Percentiles rank a stretch among this genome's conserved stretches.
These are phyloP conservation scores for Debaryomyces hansenii DNA, from an alignment of 805 yeast species.

Conservation along the genomic window DNA sequence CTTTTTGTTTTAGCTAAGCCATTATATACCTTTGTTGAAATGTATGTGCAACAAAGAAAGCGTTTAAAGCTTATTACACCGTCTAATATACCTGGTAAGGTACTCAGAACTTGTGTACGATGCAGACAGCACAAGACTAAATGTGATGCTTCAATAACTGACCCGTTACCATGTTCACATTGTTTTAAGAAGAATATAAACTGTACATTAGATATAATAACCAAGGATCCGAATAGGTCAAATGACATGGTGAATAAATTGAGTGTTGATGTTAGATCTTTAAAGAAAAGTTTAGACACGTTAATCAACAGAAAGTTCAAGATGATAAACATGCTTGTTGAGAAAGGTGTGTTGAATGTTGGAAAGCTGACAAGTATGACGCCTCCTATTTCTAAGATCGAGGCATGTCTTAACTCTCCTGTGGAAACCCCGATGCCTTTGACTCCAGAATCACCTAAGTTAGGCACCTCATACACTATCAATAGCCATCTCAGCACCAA, in stretches of 20 bases:
- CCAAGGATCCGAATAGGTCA: slow-evolving; percentile 48
- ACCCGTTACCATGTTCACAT: slow-evolving; percentile 57
- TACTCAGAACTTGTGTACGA: slow-evolving; percentile 57
- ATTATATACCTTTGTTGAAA: slow-evolving; percentile 1
- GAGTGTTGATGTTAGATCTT: slow-evolving; percentile 22
- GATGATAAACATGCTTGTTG: slow-evolving; percentile 10
- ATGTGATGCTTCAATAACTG: slow-evolving; percentile 55
- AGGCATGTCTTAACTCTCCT: slow-evolving; percentile 20
- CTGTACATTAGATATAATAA: slow-evolving; percentile 56
- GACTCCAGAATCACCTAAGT: slow-evolving; percentile 2
- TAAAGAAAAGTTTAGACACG: slow-evolving; percentile 22
- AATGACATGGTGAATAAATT: slow-evolving; percentile 26
- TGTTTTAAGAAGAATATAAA: slow-evolving; percentile 51
- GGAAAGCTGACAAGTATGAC: not conserved
- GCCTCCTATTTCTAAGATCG: slow-evolving; percentile 23
- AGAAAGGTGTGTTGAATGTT: not conserved
- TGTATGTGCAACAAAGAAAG: slow-evolving; percentile 15
- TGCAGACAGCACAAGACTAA: slow-evolving; percentile 68
- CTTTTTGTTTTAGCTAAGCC: not conserved
- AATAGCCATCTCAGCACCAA: not conserved
- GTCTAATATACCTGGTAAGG: slow-evolving; percentile 12
- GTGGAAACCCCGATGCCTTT: slow-evolving; percentile 4
- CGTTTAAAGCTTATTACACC: slow-evolving; percentile 13
- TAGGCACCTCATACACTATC: not conserved
- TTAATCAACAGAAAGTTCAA: slow-evolving; percentile 21